A percentile compares a stretch with the other conserved stretches of the same genome.
phyloP scores from a whole-genome alignment of 2,329 filamentous ascomycete species.

The Paramyrothecium roridum region DNA sequence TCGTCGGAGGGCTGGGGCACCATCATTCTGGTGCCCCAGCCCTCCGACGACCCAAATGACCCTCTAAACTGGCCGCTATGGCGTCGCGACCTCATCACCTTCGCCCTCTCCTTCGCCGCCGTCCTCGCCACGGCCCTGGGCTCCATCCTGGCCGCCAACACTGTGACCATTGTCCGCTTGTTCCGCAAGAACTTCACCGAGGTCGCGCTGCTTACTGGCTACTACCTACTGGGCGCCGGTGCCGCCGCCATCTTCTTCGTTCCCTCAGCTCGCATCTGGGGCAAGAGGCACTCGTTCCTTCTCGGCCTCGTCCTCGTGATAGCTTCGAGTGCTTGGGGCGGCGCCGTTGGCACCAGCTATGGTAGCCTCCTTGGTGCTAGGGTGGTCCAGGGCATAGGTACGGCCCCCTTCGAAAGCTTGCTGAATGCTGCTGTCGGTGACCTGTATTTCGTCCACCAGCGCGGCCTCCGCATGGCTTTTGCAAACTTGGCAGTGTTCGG shows the following conservation, averaged over 20 bases:
- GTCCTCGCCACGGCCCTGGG: conserved; percentile 83
- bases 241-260: conserved; percentile 82
- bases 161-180: conserved; percentile 68
- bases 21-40: conserved; percentile 62
- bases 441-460: conserved; percentile 82
- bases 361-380: conserved; percentile 72
- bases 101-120: conserved; percentile 73
- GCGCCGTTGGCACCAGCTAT: conserved; percentile 65
- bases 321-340: conserved; percentile 74
- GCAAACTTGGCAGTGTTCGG: conserved; percentile 57
- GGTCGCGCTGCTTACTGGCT: conserved; percentile 80
- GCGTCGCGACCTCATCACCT: conserved; percentile 77
- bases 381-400: conserved; percentile 80
- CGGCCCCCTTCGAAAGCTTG: conserved; percentile 85
- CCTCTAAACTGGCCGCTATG: conserved; percentile 83
- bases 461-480: conserved; percentile 84
- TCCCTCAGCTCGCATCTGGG: conserved; percentile 84
- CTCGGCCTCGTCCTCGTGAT: conserved; percentile 73
- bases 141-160: conserved; percentile 85
- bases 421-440: conserved; percentile 89
- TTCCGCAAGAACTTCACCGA: conserved; percentile 67
- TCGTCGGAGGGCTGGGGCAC: no score
- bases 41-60: conserved; percentile 87
- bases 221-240: conserved; percentile 80
- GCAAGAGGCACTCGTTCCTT: conserved; percentile 85